A percentile compares a stretch with the other conserved stretches of the same genome.
Evolutionary conservation across 106 monocot genomes (phyloP).

Genomic region (Allium sativum): DNA sequence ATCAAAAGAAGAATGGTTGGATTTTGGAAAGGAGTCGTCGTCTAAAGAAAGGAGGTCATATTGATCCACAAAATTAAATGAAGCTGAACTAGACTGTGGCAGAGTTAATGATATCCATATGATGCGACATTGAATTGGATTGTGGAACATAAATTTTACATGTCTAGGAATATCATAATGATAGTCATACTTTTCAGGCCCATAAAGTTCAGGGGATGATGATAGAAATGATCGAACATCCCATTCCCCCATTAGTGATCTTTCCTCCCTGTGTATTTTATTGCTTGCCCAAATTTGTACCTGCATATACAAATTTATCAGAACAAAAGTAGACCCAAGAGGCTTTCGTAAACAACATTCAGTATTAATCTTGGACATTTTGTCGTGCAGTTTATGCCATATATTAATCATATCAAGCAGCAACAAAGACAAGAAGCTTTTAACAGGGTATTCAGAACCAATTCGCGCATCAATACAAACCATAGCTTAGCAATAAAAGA

Average conservation of each 20-base stretch:
- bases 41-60: conserved; percentile 73
- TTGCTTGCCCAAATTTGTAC: conserved; percentile 97
- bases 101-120: conserved; percentile 77
- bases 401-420: background rate
- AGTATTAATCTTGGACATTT: too few species aligned
- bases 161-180: conserved; percentile 43
- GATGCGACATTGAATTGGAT: conserved; percentile 74
- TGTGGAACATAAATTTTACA: conserved; percentile 66
- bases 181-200: conserved; percentile 39
- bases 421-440: too few species aligned
- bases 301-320: conserved; percentile 26
- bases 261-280: conserved; percentile 74
- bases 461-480: too few species aligned
- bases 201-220: conserved; percentile 47
- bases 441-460: too few species aligned
- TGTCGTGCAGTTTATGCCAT: too few species aligned
- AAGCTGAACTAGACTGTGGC: conserved; percentile 22
- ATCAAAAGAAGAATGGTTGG: conserved; percentile 14
- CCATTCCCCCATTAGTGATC: conserved; percentile 92
- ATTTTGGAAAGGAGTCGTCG: conserved; percentile 30
- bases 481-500: too few species aligned
- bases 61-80: conserved; percentile 27
- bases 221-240: conserved; percentile 42
- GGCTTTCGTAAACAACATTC: too few species aligned
- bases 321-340: too few species aligned